Evolutionary conservation across 225 moss, liverwort and hornwort species (phyloP), one percentile per base, ranked within the genome.

Genomic region (Marchantia polymorpha): DNA sequence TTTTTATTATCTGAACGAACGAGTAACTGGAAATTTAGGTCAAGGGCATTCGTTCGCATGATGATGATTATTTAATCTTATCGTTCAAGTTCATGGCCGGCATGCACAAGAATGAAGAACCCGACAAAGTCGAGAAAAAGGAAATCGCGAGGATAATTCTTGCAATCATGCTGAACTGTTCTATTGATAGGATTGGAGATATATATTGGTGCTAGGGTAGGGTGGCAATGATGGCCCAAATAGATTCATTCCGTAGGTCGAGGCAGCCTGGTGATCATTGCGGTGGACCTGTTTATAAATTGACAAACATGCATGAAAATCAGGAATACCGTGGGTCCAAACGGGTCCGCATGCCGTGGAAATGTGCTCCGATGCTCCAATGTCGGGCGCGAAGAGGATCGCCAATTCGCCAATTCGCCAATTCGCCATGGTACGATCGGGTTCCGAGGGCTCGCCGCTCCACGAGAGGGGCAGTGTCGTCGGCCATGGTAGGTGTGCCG

Each of bases 151-250:
- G 67, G 16, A 29, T 29, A 67, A 31, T 31, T 67, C 13, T 30
- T 7, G 61, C 61, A 61, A 61, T 19, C 61, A 61, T 19, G 23
- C 61, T 16, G n/a, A 31, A 31, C 31, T 8, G 65, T 66, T 26
- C 65, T 66, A 25, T 11, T 29, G 13, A 56, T 56, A 14, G 67
- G 26, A 12, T 15, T 67, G 12, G 30, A 67, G 67, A 67, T 67
- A 31, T 25, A 67, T 10, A 29, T 29, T 11, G 23, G 29, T 67
- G 67, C 27, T 30, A 27, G 67, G 10, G 30, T 67, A 67, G 67
- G 67, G 67, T 67, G 29, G 65, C 10, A 66, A 66, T 26, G 65
- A 66, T 66, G 22, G 65, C 25, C 12, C 65, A 66, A 67, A 31
- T 26, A 67, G 67, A 67, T 27, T 67, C 67, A 67, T 13, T 13